A percentile compares a stretch with the other conserved stretches of the same genome.
phyloP scores from a whole-genome alignment of 2,329 filamentous ascomycete genomes.

The Fusarium sp. region DNA sequence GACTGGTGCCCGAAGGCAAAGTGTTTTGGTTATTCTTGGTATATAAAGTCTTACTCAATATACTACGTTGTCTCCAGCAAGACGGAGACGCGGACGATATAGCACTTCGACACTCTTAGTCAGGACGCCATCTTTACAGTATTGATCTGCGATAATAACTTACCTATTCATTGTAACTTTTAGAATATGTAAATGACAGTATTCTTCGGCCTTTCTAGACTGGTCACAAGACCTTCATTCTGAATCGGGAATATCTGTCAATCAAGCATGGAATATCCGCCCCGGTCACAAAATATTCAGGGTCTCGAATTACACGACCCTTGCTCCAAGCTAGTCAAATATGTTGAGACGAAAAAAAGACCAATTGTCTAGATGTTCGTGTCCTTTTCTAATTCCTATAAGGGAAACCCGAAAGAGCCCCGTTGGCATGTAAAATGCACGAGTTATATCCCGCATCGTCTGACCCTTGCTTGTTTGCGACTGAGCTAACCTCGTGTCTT shows the following conservation, averaged over 20 bases:
- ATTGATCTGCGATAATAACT: not conserved
- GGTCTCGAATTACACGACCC: conserved; percentile 26
- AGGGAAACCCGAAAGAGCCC: conserved; percentile 19
- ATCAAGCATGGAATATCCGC: not conserved
- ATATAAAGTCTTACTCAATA: not conserved
- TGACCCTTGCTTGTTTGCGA: conserved; percentile 18
- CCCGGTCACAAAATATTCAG: conserved; percentile 11
- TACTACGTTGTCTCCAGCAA: not conserved
- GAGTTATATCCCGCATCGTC: conserved; percentile 33
- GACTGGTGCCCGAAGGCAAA: not conserved
- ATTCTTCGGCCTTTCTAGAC: not conserved
- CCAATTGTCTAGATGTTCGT: conserved; percentile 13
- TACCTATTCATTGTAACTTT: not conserved
- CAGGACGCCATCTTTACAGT: not conserved
- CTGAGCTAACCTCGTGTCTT: conserved; percentile 17
- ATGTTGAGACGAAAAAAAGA: conserved; percentile 19
- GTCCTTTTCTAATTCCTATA: conserved; percentile 10
- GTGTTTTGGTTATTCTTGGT: not conserved
- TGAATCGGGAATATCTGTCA: not conserved
- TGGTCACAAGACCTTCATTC: conserved; percentile 1
- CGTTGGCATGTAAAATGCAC: not conserved
- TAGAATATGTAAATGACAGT: no score
- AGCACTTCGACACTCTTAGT: not conserved
- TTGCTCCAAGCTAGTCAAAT: conserved; percentile 18
- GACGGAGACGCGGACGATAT: not conserved